Conservation (phyloP, 2,329 filamentous ascomycete species). For the Penicillium sp. region DNA sequence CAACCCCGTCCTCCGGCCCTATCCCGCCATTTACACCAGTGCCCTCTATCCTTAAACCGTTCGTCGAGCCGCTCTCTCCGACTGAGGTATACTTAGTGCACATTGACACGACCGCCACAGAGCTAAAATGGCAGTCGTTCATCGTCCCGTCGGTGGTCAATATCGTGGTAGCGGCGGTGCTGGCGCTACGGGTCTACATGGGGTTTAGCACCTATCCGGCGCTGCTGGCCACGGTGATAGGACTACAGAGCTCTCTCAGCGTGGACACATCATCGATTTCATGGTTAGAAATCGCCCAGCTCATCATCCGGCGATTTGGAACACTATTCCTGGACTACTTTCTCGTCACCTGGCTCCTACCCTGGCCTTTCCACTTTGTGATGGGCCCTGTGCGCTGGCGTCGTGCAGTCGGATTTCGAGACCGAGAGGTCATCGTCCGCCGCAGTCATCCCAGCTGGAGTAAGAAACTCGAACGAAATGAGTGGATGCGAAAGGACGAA, state of each 20-base stretch:
- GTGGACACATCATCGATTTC: slow-evolving; percentile 55
- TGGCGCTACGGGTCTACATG: slow-evolving; percentile 62
- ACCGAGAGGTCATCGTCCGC: slow-evolving; percentile 73
- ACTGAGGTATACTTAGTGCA: slow-evolving; percentile 77
- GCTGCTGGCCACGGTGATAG: slow-evolving; percentile 59
- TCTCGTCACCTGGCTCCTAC: slow-evolving; percentile 61
- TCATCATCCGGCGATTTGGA: slow-evolving; percentile 55
- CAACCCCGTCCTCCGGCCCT: slow-evolving; percentile 34
- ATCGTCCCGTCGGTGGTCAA: slow-evolving; percentile 73
- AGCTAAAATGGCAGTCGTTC: slow-evolving; percentile 79
- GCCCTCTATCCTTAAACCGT: slow-evolving; percentile 57
- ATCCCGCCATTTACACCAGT: slow-evolving; percentile 64
- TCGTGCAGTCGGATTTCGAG: slow-evolving; percentile 66
- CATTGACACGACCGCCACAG: slow-evolving; percentile 63
- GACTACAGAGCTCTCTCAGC: slow-evolving; percentile 60
- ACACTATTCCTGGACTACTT: slow-evolving; percentile 70
- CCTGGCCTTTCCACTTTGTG: slow-evolving; percentile 69
- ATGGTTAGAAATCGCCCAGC: slow-evolving; percentile 52
- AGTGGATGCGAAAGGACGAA: slow-evolving; percentile 48
- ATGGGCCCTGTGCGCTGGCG: slow-evolving; percentile 67
- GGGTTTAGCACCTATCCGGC: slow-evolving; percentile 67
- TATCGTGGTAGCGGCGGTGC: slow-evolving; percentile 56
- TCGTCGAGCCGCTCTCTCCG: slow-evolving; percentile 61
- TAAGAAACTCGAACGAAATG: slow-evolving; percentile 48
- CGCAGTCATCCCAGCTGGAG: slow-evolving; percentile 67